A percentile compares a stretch with the other conserved stretches of the same genome.
Evolutionary conservation across 164 flowering plant species (phyloP).

Genomic region (Umbilicus rupestris): DNA sequence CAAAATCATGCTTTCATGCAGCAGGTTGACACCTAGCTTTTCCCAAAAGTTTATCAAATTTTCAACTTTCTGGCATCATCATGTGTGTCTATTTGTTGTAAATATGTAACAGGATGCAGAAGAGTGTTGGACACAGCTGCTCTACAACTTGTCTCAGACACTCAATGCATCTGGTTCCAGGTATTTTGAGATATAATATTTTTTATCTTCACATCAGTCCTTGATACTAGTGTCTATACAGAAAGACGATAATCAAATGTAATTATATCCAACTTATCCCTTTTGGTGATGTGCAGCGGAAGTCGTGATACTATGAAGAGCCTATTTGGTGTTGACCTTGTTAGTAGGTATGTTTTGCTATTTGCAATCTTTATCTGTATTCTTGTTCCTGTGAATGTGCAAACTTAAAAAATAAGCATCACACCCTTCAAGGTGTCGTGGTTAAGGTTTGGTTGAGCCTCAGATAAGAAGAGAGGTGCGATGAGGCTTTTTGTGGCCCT

Average conservation of each 20-base stretch:
- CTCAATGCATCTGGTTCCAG: constrained; percentile 49
- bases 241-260: neutral
- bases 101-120: constrained; percentile 74
- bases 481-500: no score
- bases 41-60: neutral
- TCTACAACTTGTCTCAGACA: constrained; percentile 81
- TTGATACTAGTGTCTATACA: neutral
- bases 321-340: constrained; percentile 81
- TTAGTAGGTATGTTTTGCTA: constrained; percentile 60
- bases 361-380: neutral
- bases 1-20: constrained; percentile 85
- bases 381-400: neutral
- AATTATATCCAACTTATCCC: neutral
- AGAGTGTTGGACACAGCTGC: constrained; percentile 93
- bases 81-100: constrained; percentile 6
- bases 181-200: constrained; percentile 22
- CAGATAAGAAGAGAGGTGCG: no score
- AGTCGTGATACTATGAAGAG: constrained; percentile 50
- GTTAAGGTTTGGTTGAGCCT: no score
- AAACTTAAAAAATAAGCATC: neutral
- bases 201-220: neutral
- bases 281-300: constrained; percentile 45
- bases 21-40: constrained; percentile 41
- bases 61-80: neutral
- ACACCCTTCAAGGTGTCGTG: neutral